Base-by-base conservation (phyloP, 441 rosid genomes). In the Aleurites moluccanus region DNA sequence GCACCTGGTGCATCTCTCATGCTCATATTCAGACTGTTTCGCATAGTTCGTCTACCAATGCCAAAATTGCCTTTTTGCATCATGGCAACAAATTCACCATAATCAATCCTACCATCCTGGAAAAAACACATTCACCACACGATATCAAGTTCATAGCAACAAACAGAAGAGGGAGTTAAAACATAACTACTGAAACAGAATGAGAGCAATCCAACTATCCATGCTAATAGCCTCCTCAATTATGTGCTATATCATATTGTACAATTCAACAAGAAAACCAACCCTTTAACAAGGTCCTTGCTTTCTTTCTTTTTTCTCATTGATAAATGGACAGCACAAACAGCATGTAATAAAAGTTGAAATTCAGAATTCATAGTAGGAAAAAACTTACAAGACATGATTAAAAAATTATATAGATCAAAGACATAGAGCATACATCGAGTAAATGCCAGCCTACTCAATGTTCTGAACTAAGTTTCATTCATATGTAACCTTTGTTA, bases 61-160 rank as follows among this genome's bases (percentile, higher is more conserved):
- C 98, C 99, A 1, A 88, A 88, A 67, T 94, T 91, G 57, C 98
- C 98, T 81, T 93, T 96, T 85, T 89, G 97, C 98, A 94, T 94
- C 99, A 94, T 94, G 38, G 98, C 95, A 44, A 86, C 98, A 83
- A 96, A 96, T 82, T 96, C 99, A 35, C 92, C 89, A 68, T 96
- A 96, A 62, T 94, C 99, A 35, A 96, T 96, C 78, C 92, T 80
- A 75, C 99, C 98, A 80, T 96, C 99, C 99, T 96, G 82, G 81
- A 67, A 77, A 80, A 15, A 66, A 10, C 47, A 70, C 18, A 70
- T 53, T 64, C 42, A 77, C 42, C 65, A n/a, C 49, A 30, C 33
- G 3, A 20, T 23, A 23, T 47, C 49, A 75, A 27, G 50, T 53
- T 35, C 23, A 2, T 57, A 66, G 8, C 35, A 14, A 27, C 8